Evolutionary conservation across 176 grass and related monocot species (phyloP).

Genomic region (Paspalum notatum): DNA sequence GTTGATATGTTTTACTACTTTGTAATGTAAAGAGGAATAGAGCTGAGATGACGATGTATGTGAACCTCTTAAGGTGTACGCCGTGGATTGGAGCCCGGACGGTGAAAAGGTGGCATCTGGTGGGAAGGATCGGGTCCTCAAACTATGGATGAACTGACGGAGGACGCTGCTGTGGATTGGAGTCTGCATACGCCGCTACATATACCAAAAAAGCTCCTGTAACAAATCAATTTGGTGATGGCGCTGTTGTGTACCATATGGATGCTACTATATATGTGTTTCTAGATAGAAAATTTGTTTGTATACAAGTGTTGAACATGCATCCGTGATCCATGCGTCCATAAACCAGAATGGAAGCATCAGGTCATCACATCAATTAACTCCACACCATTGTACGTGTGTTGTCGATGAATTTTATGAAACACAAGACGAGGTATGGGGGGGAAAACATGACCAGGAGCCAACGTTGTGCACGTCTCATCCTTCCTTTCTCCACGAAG

Average conservation of each 20-base stretch:
- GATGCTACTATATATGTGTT: not conserved
- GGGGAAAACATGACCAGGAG: no score
- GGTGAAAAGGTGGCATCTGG: constrained; percentile 91
- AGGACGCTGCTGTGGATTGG: not conserved
- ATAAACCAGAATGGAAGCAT: no score
- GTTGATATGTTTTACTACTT: not conserved
- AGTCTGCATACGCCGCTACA: not conserved
- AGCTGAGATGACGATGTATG: not conserved
- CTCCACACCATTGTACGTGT: no score
- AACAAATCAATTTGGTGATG: constrained; percentile 3
- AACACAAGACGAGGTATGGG: no score
- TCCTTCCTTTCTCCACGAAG: no score
- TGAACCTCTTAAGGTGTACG: constrained; percentile 40
- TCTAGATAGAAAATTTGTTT: constrained; percentile 4
- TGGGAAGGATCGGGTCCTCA: constrained; percentile 80
- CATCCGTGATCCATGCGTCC: no score
- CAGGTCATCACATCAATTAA: no score
- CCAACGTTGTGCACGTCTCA: no score
- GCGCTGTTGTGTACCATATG: not conserved
- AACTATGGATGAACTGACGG: constrained; percentile 87
- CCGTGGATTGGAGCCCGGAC: constrained; percentile 59
- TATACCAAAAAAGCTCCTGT: not conserved
- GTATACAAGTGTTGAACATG: no score
- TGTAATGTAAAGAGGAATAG: not conserved
- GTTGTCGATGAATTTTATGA: no score